Conservation (phyloP, 352 stramenopile species). For the Elongisporangium prolatum region DNA sequence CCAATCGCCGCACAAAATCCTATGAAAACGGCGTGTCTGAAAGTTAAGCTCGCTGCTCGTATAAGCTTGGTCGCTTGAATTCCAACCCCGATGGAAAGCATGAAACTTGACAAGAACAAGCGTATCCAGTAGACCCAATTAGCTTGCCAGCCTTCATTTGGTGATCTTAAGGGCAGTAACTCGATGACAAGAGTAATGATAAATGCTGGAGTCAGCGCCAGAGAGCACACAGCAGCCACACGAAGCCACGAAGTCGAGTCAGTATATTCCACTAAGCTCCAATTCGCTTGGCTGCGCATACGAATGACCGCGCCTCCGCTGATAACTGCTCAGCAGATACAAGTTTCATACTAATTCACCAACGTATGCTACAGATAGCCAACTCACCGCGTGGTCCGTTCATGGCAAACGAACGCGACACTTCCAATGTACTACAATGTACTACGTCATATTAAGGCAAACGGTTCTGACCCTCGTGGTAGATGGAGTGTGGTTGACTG, state of each 20-base stretch:
- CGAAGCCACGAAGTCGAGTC: not conserved
- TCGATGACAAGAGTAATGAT: constrained; percentile 7
- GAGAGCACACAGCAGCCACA: constrained; percentile 4
- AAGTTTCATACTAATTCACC: too few relatives aligned
- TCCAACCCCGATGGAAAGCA: not conserved
- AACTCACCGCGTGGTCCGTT: too few relatives aligned
- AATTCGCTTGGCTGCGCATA: not conserved
- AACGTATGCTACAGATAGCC: too few relatives aligned
- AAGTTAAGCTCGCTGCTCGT: not conserved
- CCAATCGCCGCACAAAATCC: too few relatives aligned
- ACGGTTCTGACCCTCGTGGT: too few relatives aligned
- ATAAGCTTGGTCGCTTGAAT: not conserved
- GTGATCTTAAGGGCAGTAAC: constrained; percentile 7
- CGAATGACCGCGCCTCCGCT: not conserved
- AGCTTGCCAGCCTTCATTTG: constrained; percentile 4
- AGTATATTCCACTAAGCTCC: not conserved
- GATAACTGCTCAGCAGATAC: not conserved
- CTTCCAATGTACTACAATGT: too few relatives aligned
- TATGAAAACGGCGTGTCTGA: not conserved
- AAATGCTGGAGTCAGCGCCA: constrained; percentile 6
- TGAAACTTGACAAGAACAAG: not conserved
- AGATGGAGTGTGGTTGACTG: too few relatives aligned
- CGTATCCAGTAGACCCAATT: constrained; percentile 13
- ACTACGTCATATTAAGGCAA: too few relatives aligned
- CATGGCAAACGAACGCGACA: too few relatives aligned